Conservation (phyloP, 805 yeast genomes). For the Alloascoidea hylecoeti region DNA sequence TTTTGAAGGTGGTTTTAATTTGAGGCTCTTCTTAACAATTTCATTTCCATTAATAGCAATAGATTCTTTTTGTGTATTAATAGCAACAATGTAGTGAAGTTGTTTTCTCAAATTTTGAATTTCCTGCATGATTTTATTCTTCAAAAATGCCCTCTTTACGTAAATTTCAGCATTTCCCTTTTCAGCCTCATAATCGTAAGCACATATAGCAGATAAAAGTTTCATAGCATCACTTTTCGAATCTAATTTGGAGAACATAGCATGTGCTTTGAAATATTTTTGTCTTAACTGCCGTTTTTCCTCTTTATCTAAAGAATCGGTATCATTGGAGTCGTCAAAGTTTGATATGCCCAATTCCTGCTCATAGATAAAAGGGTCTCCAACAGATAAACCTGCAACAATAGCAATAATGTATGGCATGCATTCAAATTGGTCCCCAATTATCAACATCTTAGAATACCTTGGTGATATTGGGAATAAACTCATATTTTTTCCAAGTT, state of each 20-base stretch:
- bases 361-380: slow-evolving; percentile 76
- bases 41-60: slow-evolving; percentile 30
- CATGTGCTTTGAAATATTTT: slow-evolving; percentile 43
- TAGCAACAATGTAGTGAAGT: slow-evolving; percentile 57
- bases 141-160: slow-evolving; percentile 49
- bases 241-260: slow-evolving; percentile 55
- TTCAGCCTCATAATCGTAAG: slow-evolving; percentile 57
- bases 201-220: slow-evolving; percentile 73
- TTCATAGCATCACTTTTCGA: slow-evolving; percentile 61
- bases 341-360: slow-evolving; percentile 50
- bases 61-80: slow-evolving; percentile 38
- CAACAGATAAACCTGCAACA: slow-evolving; percentile 86
- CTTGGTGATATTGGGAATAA: slow-evolving; percentile 89
- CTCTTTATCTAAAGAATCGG: slow-evolving; percentile 17
- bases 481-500: slow-evolving; percentile 76
- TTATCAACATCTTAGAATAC: slow-evolving; percentile 76
- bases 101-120: slow-evolving; percentile 71
- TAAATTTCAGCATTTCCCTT: slow-evolving; percentile 13
- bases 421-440: slow-evolving; percentile 80
- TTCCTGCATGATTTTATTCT: slow-evolving; percentile 78
- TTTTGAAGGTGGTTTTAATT: slow-evolving; percentile 48
- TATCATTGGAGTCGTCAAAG: slow-evolving; percentile 16
- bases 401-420: slow-evolving; percentile 81
- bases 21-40: slow-evolving; percentile 19
- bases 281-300: slow-evolving; percentile 27